Conservation (phyloP, 129 eudicot genomes). For the Escallonia herrerae region DNA sequence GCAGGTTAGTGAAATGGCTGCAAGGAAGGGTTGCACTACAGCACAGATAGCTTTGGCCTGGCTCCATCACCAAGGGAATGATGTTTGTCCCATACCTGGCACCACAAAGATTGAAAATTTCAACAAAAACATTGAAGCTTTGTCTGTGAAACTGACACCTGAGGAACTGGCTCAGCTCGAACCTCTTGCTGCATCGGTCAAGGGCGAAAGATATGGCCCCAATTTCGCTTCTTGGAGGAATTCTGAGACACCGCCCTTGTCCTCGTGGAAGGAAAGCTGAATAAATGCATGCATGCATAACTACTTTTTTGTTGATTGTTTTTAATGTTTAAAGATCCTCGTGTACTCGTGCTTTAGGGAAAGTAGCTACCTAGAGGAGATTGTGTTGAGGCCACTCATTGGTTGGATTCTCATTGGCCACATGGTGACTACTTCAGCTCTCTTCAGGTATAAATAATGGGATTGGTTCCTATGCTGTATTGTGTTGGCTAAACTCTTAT, state of each 20-base stretch:
- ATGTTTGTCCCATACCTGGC: constrained; percentile 17
- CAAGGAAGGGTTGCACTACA: constrained; percentile 19
- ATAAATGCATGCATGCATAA: not conserved
- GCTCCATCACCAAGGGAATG: constrained; percentile 26
- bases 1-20: constrained; percentile 9
- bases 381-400: too few relatives aligned
- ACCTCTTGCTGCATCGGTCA: constrained; percentile 4
- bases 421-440: too few relatives aligned
- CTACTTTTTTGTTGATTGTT: too few relatives aligned
- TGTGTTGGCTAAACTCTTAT: too few relatives aligned
- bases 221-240: not conserved
- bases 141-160: constrained; percentile 13
- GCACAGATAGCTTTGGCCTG: constrained; percentile 28
- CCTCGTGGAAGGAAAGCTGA: constrained; percentile 23
- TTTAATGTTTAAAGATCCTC: too few relatives aligned
- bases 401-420: too few relatives aligned
- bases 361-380: too few relatives aligned
- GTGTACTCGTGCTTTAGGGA: too few relatives aligned
- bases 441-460: too few relatives aligned
- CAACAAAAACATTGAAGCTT: constrained; percentile 13
- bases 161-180: constrained; percentile 25
- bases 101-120: not conserved
- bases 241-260: constrained; percentile 26
- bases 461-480: too few relatives aligned
- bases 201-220: constrained; percentile 13